These are phyloP conservation scores for Aspergillus tanneri DNA, from an alignment of 2,329 filamentous ascomycete species.

Conservation along the genomic window DNA sequence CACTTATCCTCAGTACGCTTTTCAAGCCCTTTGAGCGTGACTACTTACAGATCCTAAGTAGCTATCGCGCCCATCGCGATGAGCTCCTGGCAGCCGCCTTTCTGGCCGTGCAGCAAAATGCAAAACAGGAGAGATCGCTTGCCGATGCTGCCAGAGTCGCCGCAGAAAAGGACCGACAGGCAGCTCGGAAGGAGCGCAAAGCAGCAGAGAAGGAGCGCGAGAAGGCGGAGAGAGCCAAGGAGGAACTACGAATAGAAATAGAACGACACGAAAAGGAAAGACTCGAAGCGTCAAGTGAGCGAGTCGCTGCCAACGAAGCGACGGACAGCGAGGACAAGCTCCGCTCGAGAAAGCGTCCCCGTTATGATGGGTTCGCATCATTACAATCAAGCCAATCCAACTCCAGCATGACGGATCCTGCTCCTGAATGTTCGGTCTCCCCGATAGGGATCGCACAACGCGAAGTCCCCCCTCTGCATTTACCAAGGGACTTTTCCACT, in stretches of 20 bases:
- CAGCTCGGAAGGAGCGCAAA: background rate
- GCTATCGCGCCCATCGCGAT: background rate
- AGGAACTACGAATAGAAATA: background rate
- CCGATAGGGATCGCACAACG: background rate
- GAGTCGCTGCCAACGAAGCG: background rate
- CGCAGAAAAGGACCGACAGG: background rate
- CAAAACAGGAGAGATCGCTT: background rate
- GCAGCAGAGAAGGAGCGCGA: background rate
- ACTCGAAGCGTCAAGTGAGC: background rate
- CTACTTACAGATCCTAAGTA: background rate
- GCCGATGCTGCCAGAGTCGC: background rate
- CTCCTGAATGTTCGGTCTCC: background rate
- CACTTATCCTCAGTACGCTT: background rate
- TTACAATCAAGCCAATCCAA: conserved; percentile 24
- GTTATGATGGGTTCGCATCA: conserved; percentile 17
- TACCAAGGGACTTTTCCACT: background rate
- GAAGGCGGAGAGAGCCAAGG: background rate
- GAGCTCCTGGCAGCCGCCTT: background rate
- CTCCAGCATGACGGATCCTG: conserved; percentile 14
- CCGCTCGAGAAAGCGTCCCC: conserved; percentile 19
- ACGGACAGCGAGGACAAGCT: conserved; percentile 21
- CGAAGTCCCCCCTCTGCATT: background rate
- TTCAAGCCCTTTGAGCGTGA: background rate
- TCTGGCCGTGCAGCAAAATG: background rate
- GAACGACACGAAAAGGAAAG: background rate